phyloP scores from a whole-genome alignment of 1,139 yeast species.

The Geotrichum klebahnii region DNA sequence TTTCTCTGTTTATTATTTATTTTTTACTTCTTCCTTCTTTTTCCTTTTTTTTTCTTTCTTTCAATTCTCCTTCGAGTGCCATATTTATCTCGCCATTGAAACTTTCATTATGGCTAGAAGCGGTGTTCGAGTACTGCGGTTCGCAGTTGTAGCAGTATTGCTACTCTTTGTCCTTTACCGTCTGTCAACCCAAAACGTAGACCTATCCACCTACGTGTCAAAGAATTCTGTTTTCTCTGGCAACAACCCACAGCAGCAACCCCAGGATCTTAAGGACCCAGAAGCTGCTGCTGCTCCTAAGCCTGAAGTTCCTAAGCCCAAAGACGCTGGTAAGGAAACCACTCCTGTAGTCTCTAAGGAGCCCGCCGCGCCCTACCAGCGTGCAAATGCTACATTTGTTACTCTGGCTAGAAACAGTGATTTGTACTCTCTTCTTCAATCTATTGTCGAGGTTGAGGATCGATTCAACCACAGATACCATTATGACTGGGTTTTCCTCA shows the following conservation, averaged over 20 bases:
- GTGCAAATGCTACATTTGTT: conserved; percentile 64
- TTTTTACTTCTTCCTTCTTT: not conserved
- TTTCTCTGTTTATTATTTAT: not conserved
- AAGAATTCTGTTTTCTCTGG: conserved; percentile 14
- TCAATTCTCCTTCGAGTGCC: not conserved
- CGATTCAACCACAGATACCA: conserved; percentile 62
- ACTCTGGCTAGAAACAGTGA: conserved; percentile 71
- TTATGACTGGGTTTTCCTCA: conserved; percentile 76
- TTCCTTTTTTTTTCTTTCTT: not conserved
- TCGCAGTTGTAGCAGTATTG: conserved; percentile 39
- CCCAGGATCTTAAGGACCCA: conserved; percentile 6
- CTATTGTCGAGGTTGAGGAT: conserved; percentile 64
- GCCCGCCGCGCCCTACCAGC: conserved; percentile 24
- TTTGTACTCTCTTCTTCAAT: conserved; percentile 51
- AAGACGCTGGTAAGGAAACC: conserved; percentile 6
- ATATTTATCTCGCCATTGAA: not conserved
- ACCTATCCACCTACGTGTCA: conserved; percentile 30
- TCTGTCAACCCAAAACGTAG: conserved; percentile 36
- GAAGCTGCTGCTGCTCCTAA: conserved; percentile 4
- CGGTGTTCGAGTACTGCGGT: conserved; percentile 39
- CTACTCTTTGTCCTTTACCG: conserved; percentile 40
- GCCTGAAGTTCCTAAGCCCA: not conserved
- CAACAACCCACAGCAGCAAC: conserved; percentile 2
- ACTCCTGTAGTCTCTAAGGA: conserved; percentile 12
- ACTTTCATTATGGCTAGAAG: conserved; percentile 35